Base-by-base conservation (phyloP, 2,329 filamentous ascomycete species). In the Trichoderma simmonsii region DNA sequence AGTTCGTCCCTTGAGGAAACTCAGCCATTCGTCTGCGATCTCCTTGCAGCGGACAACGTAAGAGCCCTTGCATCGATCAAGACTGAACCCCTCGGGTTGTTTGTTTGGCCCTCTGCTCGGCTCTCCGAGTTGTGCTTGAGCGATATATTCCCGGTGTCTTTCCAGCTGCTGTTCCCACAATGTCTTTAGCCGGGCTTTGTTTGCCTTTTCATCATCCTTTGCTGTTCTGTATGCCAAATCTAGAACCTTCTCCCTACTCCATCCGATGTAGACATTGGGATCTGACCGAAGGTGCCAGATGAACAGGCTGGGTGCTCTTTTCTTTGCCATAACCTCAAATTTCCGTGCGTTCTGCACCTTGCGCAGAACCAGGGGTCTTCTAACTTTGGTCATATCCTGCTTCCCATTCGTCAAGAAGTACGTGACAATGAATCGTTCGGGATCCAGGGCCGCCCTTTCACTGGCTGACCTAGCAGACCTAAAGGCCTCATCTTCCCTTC, bases 331-430 rank as follows among this genome's bases (percentile, higher is more conserved):
- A 2, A 8, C 11, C 2, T 9, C 9, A 18, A 71, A 21, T 11
- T 15, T 11, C 18, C 39, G 18, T 48, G 4, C 39, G 39, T n/a
- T 48, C 18, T 48, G 39, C 15, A 11, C 54, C 21, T n/a, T 36
- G 36, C 3, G 39, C 26, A 71, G 32, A 15, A 14, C 36, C 9
- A 71, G 30, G 1, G 15, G 6, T 21, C 32, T 18, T 11, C 9
- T 28, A 11, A 56, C 39, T 28, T 71, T 71, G 54, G 14, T 8
- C 12, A 14, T 39, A 30, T 71, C 70, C 3, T 39, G 51, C 54
- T 51, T 61, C 4, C 62, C 70, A 14, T 66, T 12, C 6, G 62
- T 71, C 28, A 71, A 24, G 24, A 61, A 71, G 26, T 71, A 56
- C 3, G 30, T 8, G 1, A 39, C 21, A 28, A 60, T 32, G 30